A percentile compares a stretch with the other conserved stretches of the same genome.
Conservation (phyloP, 164 flowering plant species). For the Cinnamomum micranthum region DNA sequence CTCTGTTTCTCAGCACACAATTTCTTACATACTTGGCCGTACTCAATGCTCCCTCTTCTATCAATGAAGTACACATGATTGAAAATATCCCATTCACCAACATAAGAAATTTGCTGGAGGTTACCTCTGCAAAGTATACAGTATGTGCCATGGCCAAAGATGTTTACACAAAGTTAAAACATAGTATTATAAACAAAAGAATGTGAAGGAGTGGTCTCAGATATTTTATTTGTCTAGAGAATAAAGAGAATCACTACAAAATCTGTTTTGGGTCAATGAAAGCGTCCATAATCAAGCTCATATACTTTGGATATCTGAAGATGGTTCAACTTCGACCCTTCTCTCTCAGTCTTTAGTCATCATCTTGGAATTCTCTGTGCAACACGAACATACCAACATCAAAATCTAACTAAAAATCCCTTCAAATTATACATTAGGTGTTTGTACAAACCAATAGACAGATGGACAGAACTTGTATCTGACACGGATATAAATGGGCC, state of each 20-base stretch:
- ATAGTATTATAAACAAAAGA: not conserved
- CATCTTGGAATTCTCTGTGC: slow-evolving; percentile 72
- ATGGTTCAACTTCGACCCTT: not conserved
- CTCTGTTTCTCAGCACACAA: no score
- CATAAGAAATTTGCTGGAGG: not conserved
- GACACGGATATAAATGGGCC: no score
- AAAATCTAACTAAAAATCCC: not conserved
- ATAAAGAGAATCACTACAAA: not conserved
- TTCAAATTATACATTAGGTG: not conserved
- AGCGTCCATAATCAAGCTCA: no score
- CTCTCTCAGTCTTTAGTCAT: slow-evolving; percentile 26
- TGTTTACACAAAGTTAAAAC: no score
- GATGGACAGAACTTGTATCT: not conserved
- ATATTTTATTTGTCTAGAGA: not conserved
- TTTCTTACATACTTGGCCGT: no score
- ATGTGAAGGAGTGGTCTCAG: not conserved
- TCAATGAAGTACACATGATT: no score
- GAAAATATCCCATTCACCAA: not conserved
- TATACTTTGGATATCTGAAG: not conserved
- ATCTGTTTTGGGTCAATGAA: not conserved
- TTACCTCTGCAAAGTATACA: not conserved
- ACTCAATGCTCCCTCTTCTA: no score
- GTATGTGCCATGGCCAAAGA: not conserved
- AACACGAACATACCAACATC: not conserved
- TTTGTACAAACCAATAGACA: not conserved